phyloP scores from a whole-genome alignment of 139 green algal species.

The Desmodesmus armatus region DNA sequence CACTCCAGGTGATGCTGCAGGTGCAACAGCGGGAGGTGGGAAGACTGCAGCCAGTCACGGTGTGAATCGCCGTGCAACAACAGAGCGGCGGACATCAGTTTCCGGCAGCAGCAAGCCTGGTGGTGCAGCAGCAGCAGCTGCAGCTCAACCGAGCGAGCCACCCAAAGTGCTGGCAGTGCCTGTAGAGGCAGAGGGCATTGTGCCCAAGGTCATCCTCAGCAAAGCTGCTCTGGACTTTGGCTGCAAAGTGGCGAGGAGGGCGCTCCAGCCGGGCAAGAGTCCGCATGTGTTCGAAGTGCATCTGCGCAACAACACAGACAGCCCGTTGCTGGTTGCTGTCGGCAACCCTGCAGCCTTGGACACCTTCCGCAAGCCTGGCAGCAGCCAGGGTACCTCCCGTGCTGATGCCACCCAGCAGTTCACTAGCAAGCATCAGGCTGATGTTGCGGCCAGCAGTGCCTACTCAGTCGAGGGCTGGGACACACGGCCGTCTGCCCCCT shows the following conservation, averaged over 20 bases:
- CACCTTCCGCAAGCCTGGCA: neutral
- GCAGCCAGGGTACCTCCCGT: no score
- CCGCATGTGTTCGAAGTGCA: conserved; percentile 59
- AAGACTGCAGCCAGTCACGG: no score
- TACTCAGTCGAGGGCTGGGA: neutral
- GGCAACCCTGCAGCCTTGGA: neutral
- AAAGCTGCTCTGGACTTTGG: conserved; percentile 74
- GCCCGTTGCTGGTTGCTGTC: neutral
- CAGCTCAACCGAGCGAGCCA: neutral
- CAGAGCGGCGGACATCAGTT: neutral
- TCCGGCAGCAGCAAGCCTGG: neutral
- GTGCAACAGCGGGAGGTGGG: no score
- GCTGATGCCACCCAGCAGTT: neutral
- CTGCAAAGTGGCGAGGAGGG: conserved; percentile 65
- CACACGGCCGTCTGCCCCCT: neutral
- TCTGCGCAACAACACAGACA: conserved; percentile 50
- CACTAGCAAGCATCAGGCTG: neutral
- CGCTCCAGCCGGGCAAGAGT: conserved; percentile 58
- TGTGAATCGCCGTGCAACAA: neutral
- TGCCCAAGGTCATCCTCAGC: conserved; percentile 67
- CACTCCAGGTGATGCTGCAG: no score
- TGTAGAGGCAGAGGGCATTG: conserved; percentile 52
- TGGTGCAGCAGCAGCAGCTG: neutral
- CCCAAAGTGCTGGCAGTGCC: conserved; percentile 38
- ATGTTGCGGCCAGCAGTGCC: no score